phyloP scores from a whole-genome alignment of 2,329 filamentous ascomycete genomes.

The Fusarium tuaranense region DNA sequence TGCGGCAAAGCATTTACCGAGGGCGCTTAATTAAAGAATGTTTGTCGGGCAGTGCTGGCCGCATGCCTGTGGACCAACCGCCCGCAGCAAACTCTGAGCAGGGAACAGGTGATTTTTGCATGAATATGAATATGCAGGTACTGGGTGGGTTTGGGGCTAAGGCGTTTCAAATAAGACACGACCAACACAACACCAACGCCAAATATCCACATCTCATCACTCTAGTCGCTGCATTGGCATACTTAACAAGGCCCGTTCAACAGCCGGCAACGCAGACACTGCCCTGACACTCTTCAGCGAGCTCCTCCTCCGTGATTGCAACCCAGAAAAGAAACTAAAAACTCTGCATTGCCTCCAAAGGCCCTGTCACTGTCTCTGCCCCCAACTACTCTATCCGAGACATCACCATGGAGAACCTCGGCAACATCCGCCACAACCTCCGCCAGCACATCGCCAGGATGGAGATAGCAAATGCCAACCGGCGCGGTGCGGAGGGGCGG shows the following conservation, averaged over 20 bases:
- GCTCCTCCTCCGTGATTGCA: neutral
- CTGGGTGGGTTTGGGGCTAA: neutral
- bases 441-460: neutral
- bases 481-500: neutral
- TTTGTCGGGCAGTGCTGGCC: neutral
- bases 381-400: neutral
- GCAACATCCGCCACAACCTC: neutral
- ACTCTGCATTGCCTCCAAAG: neutral
- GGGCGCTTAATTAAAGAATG: neutral
- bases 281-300: neutral
- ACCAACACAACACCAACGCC: neutral
- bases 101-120: neutral
- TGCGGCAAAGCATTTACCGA: neutral
- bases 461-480: neutral
- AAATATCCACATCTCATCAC: neutral
- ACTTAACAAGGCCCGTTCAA: neutral
- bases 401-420: neutral
- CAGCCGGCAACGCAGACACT: neutral
- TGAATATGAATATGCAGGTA: neutral
- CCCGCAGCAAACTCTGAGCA: neutral
- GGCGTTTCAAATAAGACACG: neutral
- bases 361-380: neutral
- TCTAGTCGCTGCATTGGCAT: neutral
- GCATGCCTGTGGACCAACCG: neutral
- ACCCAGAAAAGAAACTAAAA: neutral